phyloP scores from a whole-genome alignment of 305 asterid genomes.

The Fraxinus latifolia region DNA sequence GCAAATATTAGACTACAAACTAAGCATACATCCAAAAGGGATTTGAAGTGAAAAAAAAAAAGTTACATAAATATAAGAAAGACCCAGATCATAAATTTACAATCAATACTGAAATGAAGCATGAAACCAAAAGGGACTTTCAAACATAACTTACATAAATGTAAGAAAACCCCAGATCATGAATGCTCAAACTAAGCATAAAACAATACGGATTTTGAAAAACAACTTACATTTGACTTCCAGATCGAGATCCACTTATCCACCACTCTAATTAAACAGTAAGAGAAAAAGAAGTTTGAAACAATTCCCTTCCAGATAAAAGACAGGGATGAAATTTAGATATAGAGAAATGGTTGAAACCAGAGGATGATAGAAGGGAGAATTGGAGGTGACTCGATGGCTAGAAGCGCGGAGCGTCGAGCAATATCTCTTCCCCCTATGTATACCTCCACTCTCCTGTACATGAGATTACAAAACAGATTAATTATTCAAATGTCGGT shows the following conservation, averaged over 20 bases:
- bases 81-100: constrained; percentile 8
- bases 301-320: neutral
- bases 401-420: constrained; percentile 15
- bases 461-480: neutral
- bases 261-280: neutral
- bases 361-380: neutral
- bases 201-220: neutral
- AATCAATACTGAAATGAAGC: neutral
- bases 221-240: constrained; percentile 22
- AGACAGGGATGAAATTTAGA: neutral
- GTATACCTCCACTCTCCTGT: constrained; percentile 14
- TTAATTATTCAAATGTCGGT: neutral
- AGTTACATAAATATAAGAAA: neutral
- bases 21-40: constrained; percentile 7
- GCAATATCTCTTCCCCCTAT: constrained; percentile 22
- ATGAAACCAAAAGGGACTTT: neutral
- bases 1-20: neutral
- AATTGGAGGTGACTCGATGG: neutral
- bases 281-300: neutral
- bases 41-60: neutral
- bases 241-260: constrained; percentile 16
- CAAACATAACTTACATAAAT: neutral
- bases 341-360: neutral
- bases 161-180: constrained; percentile 9
- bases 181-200: neutral